Evolutionary conservation across 164 flowering plant species (phyloP), one percentile per base, ranked within the genome.

Genomic region (Brasenia schreberi): DNA sequence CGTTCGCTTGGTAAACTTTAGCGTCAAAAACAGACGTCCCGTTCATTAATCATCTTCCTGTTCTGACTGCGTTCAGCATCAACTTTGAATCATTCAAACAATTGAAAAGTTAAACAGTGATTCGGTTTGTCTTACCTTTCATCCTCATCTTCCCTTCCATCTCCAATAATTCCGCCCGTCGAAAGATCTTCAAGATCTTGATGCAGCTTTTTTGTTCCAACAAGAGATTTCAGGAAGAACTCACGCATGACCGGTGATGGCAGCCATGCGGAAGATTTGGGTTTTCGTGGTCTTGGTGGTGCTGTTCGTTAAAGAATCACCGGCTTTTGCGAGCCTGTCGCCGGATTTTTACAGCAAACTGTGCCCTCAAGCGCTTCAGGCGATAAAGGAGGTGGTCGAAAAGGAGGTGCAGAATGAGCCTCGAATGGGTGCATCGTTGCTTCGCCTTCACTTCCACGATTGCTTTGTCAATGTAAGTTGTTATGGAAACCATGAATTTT

Each of bases 391-490:
- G 4, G 43, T 77, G 7, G 72, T 77, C 0, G 58, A 64, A 33
- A 23, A 62, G 33, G 79, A 74, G 0, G 53, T 76, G 43, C 14
- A 19, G n/a, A 53, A 65, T 0, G 74, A 77, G 66, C 76, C 73
- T 18, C 74, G 77, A 19, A 71, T 73, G 68, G 76, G 79, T 10
- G 76, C 79, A 1, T 71, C 76, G 0, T 60, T 76, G 5, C 74
- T 77, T 56, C 75, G 74, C 6, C 62, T 72, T 16, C 74, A 72
- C 19, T 72, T 72, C 67, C 74, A 67, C 44, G 70, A 72, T 6
- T 72, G 75, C 45, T 75, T 77, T 44, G 75, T 75, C 63, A 66
- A 69, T 67, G 80, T 77, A 67, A 72, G 73, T 49, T 16, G 39
- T 23, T 23, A 23, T 23, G 27, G 27, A 23, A 23, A 23, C 27